Evolutionary conservation across 116 monocot genomes (phyloP).

Genomic region (Papilionanthe hybrid): DNA sequence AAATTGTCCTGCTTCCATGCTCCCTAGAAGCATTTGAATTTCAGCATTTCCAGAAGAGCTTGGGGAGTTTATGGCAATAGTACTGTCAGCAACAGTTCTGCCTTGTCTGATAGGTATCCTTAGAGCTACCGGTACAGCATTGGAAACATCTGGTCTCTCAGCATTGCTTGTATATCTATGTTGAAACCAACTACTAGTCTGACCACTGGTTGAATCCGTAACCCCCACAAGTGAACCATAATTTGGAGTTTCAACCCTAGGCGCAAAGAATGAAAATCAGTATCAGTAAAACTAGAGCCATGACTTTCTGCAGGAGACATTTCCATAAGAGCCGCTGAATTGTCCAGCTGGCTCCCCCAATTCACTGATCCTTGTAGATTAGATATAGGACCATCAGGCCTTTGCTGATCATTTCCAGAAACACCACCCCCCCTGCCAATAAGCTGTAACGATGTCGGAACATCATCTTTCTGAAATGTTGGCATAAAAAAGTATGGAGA

Average conservation of each 20-base stretch:
- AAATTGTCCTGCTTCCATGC: conserved; percentile 46
- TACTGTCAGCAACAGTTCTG: conserved; percentile 4
- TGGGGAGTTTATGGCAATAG: conserved; percentile 10
- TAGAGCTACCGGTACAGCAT: conserved; percentile 11
- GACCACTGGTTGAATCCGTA: conserved; percentile 8
- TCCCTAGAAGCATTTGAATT: conserved; percentile 54
- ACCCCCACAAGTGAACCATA: conserved; percentile 23
- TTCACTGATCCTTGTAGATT: conserved; percentile 16
- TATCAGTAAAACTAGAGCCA: conserved; percentile 18
- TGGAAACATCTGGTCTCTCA: conserved; percentile 12
- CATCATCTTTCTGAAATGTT: conserved; percentile 30
- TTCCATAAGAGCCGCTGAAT: conserved; percentile 39
- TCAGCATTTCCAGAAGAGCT: conserved; percentile 28
- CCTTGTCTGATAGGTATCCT: conserved; percentile 20
- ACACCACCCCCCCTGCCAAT: conserved; percentile 19
- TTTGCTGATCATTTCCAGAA: conserved; percentile 28
- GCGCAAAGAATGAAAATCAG: conserved; percentile 13
- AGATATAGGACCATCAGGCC: conserved; percentile 13
- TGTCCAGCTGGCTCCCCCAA: neutral
- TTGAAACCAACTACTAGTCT: conserved; percentile 7
- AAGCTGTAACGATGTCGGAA: conserved; percentile 27
- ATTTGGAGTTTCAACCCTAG: conserved; percentile 21
- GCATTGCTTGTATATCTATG: conserved; percentile 13
- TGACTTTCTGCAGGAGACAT: conserved; percentile 28
- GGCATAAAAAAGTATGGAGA: conserved; percentile 43